Conservation (phyloP, 2,329 filamentous ascomycete genomes). For the Nemania bipapillata region DNA sequence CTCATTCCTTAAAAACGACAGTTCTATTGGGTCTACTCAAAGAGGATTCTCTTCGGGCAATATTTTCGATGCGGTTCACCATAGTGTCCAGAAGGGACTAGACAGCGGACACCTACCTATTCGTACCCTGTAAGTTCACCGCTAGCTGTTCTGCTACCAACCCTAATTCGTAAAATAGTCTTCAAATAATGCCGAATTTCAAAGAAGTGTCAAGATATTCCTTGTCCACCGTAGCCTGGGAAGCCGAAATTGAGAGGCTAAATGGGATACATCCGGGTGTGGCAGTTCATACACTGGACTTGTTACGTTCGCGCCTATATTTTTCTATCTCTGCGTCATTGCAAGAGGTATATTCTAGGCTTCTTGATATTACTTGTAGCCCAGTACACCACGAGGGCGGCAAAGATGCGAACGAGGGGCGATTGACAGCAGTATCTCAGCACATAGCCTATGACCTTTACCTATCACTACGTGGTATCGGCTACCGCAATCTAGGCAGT, state of each 20-base stretch:
- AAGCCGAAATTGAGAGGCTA: constrained; percentile 44
- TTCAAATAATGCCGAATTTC: constrained; percentile 42
- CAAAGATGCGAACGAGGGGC: constrained; percentile 24
- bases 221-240: constrained; percentile 42
- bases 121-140: constrained; percentile 44
- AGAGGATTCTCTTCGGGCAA: constrained; percentile 31
- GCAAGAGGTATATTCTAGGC: constrained; percentile 39
- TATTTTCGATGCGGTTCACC: constrained; percentile 40
- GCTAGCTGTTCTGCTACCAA: background rate
- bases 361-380: constrained; percentile 36
- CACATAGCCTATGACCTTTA: constrained; percentile 48
- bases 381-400: constrained; percentile 11
- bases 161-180: constrained; percentile 38
- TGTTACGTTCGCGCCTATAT: constrained; percentile 31
- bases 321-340: constrained; percentile 33
- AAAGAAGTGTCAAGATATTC: constrained; percentile 35
- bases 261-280: constrained; percentile 40
- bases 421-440: constrained; percentile 34
- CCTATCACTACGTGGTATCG: constrained; percentile 46
- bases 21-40: background rate
- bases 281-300: constrained; percentile 37
- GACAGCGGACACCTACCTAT: constrained; percentile 35
- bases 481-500: constrained; percentile 34
- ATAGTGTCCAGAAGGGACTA: constrained; percentile 38
- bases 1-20: constrained; percentile 5